phyloP scores from a whole-genome alignment of 306 rosid species.

The Lupinus albus region DNA sequence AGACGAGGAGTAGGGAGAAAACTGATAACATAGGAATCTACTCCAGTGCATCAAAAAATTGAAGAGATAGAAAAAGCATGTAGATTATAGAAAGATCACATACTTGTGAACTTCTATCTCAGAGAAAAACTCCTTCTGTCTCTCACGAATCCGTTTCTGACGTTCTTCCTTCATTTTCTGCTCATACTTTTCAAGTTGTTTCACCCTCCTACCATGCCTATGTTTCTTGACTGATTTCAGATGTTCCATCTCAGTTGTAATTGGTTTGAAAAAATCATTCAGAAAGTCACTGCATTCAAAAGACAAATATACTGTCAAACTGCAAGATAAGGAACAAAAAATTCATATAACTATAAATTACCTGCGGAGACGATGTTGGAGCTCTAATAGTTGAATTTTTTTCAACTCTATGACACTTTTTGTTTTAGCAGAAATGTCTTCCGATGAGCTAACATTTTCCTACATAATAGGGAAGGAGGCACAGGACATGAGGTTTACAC shows the following conservation, averaged over 20 bases:
- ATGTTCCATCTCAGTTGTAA: constrained; percentile 75
- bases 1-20: constrained; percentile 13
- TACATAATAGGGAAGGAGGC: constrained; percentile 44
- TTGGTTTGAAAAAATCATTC: constrained; percentile 88
- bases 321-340: constrained; percentile 23
- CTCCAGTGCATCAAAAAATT: constrained; percentile 24
- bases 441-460: constrained; percentile 96
- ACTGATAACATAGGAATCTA: constrained; percentile 2
- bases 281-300: constrained; percentile 77
- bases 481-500: constrained; percentile 15
- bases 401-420: constrained; percentile 98
- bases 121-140: constrained; percentile 94
- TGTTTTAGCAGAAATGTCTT: constrained; percentile 95
- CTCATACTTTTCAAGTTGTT: constrained; percentile 90
- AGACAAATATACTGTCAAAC: constrained; percentile 37
- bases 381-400: constrained; percentile 88
- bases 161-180: constrained; percentile 99
- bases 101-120: constrained; percentile 99
- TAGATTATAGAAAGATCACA: constrained; percentile 38
- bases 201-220: constrained; percentile 95
- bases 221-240: constrained; percentile 84
- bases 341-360: constrained; percentile 38
- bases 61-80: constrained; percentile 9
- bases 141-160: constrained; percentile 93
- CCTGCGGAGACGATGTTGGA: constrained; percentile 96